phyloP scores from a whole-genome alignment of 352 stramenopile genomes.

The Phytophthora agathidicida region DNA sequence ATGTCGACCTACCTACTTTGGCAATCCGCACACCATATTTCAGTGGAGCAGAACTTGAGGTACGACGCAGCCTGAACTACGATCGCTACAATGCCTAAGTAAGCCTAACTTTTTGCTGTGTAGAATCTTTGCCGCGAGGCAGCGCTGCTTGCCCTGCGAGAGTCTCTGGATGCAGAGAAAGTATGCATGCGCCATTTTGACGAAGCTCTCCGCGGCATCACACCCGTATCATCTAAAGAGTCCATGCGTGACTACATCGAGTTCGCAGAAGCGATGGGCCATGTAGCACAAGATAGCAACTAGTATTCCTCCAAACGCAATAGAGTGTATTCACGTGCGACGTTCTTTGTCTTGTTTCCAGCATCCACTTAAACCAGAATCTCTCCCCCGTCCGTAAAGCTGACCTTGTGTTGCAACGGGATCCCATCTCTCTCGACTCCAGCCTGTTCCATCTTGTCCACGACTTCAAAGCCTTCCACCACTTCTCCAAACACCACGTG shows the following conservation, averaged over 20 bases:
- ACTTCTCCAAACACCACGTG: slow-evolving; percentile 90
- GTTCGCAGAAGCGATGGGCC: slow-evolving; percentile 70
- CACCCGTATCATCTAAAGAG: slow-evolving; percentile 59
- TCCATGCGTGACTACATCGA: slow-evolving; percentile 62
- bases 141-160: slow-evolving; percentile 71
- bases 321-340: slow-evolving; percentile 15
- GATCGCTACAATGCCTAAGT: no score
- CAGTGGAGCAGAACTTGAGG: slow-evolving; percentile 90
- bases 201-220: slow-evolving; percentile 48
- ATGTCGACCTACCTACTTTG: slow-evolving; percentile 71
- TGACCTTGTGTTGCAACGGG: slow-evolving; percentile 74
- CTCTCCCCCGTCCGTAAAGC: slow-evolving; percentile 77
- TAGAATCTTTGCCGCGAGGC: slow-evolving; percentile 90
- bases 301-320: slow-evolving; percentile 4
- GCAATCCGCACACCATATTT: slow-evolving; percentile 65
- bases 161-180: slow-evolving; percentile 57
- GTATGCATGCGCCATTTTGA: slow-evolving; percentile 74
- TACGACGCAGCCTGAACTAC: slow-evolving; percentile 20
- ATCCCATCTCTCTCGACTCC: slow-evolving; percentile 70
- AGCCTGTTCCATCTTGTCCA: slow-evolving; percentile 83
- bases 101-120: no score
- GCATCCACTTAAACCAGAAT: slow-evolving; percentile 42
- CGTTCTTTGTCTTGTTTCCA: background rate
- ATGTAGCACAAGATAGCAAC: slow-evolving; percentile 35
- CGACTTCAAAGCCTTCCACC: slow-evolving; percentile 81